Evolutionary conservation across 2,329 filamentous ascomycete species (phyloP).

Genomic region (Thielaviopsis populi): DNA sequence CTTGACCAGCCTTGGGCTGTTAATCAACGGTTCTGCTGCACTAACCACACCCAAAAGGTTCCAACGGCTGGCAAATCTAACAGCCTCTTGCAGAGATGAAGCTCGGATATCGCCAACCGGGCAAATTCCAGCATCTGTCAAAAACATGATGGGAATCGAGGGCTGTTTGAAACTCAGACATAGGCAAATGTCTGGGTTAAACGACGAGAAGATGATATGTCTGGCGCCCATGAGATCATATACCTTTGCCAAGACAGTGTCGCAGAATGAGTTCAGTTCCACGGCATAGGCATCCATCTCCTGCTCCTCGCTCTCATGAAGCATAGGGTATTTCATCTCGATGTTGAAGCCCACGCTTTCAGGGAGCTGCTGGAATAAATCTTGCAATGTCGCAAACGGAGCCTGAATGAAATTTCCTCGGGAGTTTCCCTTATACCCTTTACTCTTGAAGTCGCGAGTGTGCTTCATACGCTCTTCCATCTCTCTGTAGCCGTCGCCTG

Average conservation of each 20-base stretch:
- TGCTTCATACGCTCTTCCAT: constrained; percentile 86
- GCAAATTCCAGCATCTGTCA: constrained; percentile 74
- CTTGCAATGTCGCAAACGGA: constrained; percentile 86
- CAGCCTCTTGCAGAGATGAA: constrained; percentile 82
- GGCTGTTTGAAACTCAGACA: constrained; percentile 94
- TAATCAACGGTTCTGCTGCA: constrained; percentile 74
- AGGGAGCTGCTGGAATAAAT: constrained; percentile 76
- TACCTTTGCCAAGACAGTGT: constrained; percentile 78
- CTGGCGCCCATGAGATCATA: constrained; percentile 70
- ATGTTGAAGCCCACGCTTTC: constrained; percentile 88
- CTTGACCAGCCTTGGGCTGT: constrained; percentile 73
- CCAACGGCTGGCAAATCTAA: constrained; percentile 89
- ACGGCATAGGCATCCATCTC: constrained; percentile 95
- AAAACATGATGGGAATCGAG: constrained; percentile 85
- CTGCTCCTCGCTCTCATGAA: constrained; percentile 85
- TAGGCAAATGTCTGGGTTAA: constrained; percentile 93
- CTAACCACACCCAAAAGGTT: constrained; percentile 85
- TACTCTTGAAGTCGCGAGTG: constrained; percentile 83
- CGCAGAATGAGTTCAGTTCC: constrained; percentile 91
- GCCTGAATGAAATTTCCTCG: constrained; percentile 91
- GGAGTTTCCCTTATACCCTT: constrained; percentile 91
- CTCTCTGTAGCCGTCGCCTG: constrained; percentile 26
- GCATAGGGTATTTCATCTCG: constrained; percentile 98
- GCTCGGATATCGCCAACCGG: constrained; percentile 79
- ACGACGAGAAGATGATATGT: constrained; percentile 94